A percentile compares a stretch with the other conserved stretches of the same genome.
Conservation (phyloP, 495 filamentous ascomycete genomes). For the Jackrogersella minutella region DNA sequence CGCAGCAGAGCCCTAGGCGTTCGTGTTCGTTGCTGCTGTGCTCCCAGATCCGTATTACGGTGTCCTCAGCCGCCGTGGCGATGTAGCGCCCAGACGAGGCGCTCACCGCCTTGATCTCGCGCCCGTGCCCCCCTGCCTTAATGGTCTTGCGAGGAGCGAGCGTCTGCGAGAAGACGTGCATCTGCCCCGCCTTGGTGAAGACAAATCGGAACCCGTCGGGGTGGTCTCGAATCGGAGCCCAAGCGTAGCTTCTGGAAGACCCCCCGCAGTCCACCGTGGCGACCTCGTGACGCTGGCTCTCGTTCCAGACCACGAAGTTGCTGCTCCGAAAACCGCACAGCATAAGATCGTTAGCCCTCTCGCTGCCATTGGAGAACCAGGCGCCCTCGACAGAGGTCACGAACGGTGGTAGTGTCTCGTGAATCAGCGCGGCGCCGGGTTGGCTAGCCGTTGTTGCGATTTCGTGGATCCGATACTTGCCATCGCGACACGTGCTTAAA, state of each 20-base stretch:
- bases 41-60: slow-evolving; percentile 76
- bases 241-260: slow-evolving; percentile 75
- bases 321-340: slow-evolving; percentile 83
- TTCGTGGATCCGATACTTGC: slow-evolving; percentile 69
- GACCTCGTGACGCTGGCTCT: slow-evolving; percentile 68
- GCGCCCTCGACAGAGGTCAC: slow-evolving; percentile 73
- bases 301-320: slow-evolving; percentile 82
- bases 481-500: slow-evolving; percentile 77
- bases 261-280: slow-evolving; percentile 81
- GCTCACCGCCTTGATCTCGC: slow-evolving; percentile 86
- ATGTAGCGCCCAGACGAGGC: slow-evolving; percentile 59
- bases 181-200: slow-evolving; percentile 63
- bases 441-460: slow-evolving; percentile 20
- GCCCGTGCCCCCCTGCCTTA: slow-evolving; percentile 77
- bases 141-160: slow-evolving; percentile 61
- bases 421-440: slow-evolving; percentile 42
- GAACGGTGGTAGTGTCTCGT: slow-evolving; percentile 63
- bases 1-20: slow-evolving; percentile 51
- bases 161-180: slow-evolving; percentile 61
- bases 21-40: slow-evolving; percentile 17
- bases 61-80: slow-evolving; percentile 92
- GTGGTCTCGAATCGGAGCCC: slow-evolving; percentile 52
- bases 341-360: slow-evolving; percentile 59
- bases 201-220: slow-evolving; percentile 54
- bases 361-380: slow-evolving; percentile 59